phyloP scores from a whole-genome alignment of 176 grass and related monocot genomes.

The Paspalum vaginatum region DNA sequence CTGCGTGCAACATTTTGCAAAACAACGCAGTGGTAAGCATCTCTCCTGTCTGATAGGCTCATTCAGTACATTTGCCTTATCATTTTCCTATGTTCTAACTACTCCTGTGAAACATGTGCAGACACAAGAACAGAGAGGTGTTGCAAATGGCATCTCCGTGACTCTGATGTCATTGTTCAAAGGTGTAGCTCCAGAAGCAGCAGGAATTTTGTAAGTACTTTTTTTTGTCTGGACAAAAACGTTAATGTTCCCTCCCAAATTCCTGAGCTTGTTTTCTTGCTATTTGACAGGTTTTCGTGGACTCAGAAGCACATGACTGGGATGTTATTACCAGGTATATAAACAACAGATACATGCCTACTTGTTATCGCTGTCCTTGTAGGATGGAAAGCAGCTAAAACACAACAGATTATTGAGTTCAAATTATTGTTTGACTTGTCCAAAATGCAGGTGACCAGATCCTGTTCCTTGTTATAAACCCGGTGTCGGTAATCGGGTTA shows the following conservation, averaged over 20 bases:
- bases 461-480: constrained; percentile 56
- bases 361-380: background rate
- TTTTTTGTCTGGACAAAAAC: background rate
- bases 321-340: background rate
- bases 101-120: constrained; percentile 27
- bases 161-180: constrained; percentile 69
- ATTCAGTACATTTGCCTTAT: background rate
- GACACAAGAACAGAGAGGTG: constrained; percentile 70
- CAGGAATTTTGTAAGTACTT: constrained; percentile 62
- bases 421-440: background rate
- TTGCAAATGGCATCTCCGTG: constrained; percentile 75
- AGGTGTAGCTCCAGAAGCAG: constrained; percentile 58
- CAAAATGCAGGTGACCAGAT: constrained; percentile 64
- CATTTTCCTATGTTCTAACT: constrained; percentile 12
- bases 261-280: background rate
- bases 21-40: constrained; percentile 64
- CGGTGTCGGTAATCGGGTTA: constrained; percentile 45
- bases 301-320: constrained; percentile 8
- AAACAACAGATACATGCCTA: background rate
- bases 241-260: too few relatives aligned
- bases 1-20: constrained; percentile 58
- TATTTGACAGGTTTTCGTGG: background rate
- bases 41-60: background rate
- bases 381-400: background rate
- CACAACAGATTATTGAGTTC: background rate